A percentile compares a stretch with the other conserved stretches of the same genome.
phyloP scores from a whole-genome alignment of 1,284 basidiomycete species.

The Cystobasidium sp. region DNA sequence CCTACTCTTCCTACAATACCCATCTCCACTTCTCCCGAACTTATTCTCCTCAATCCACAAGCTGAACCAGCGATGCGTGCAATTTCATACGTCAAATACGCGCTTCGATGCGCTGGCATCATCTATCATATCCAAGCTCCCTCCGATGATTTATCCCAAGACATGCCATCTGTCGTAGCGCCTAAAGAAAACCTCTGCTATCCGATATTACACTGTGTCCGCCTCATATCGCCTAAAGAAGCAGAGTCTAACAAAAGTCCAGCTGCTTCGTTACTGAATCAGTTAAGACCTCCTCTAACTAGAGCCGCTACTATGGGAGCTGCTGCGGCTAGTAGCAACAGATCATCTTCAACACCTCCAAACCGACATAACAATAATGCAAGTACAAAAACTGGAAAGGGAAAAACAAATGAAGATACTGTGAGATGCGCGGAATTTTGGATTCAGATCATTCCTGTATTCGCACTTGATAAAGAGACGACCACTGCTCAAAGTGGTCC shows the following conservation, averaged over 20 bases:
- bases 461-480: neutral
- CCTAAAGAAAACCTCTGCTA: conserved; percentile 8
- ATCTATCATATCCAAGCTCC: conserved; percentile 59
- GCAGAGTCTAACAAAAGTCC: conserved; percentile 1
- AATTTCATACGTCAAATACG: conserved; percentile 60
- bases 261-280: conserved; percentile 33
- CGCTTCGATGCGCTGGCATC: conserved; percentile 62
- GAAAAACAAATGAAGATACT: conserved; percentile 1
- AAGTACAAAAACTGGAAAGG: conserved; percentile 11
- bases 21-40: conserved; percentile 35
- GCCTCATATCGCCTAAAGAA: conserved; percentile 21
- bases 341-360: conserved; percentile 26
- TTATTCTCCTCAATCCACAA: conserved; percentile 57
- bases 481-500: neutral
- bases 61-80: conserved; percentile 56
- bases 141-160: conserved; percentile 16
- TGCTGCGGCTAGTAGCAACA: neutral
- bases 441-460: conserved; percentile 39
- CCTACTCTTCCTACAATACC: conserved; percentile 48
- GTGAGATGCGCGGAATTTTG: conserved; percentile 31
- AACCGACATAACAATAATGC: neutral
- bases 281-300: conserved; percentile 21
- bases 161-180: conserved; percentile 11
- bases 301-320: conserved; percentile 31
- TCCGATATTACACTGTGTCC: conserved; percentile 33